Evolutionary conservation across 768 basidiomycete species (phyloP).

Genomic region (Boletus sp.): DNA sequence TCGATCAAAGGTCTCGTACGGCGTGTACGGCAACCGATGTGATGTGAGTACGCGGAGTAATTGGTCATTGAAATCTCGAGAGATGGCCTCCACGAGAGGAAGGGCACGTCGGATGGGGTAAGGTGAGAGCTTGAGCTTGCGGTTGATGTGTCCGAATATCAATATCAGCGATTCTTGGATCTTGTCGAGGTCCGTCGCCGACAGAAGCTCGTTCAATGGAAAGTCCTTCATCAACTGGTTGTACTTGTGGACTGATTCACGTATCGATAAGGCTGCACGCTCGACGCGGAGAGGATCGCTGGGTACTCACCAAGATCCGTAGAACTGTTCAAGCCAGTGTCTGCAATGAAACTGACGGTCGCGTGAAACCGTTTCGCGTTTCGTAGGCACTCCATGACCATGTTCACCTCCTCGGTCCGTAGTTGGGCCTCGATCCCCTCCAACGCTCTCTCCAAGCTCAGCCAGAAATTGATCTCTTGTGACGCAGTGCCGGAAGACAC

Average conservation of each 20-base stretch:
- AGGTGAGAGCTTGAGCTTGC: slow-evolving; percentile 92
- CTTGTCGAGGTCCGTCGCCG: slow-evolving; percentile 94
- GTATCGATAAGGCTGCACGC: not conserved
- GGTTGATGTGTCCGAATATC: slow-evolving; percentile 93
- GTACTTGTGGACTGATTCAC: slow-evolving; percentile 85
- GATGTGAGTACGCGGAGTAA: slow-evolving; percentile 88
- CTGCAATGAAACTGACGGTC: slow-evolving; percentile 96
- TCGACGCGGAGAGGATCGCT: not conserved
- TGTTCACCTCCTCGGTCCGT: slow-evolving; percentile 85
- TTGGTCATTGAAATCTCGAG: slow-evolving; percentile 95
- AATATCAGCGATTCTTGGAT: slow-evolving; percentile 84
- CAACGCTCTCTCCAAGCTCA: slow-evolving; percentile 88
- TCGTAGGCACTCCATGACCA: slow-evolving; percentile 91
- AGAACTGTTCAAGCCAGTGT: slow-evolving; percentile 94
- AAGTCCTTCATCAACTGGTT: slow-evolving; percentile 99
- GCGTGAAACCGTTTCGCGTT: slow-evolving; percentile 97
- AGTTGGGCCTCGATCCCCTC: slow-evolving; percentile 93
- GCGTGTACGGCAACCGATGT: slow-evolving; percentile 89
- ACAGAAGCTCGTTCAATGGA: slow-evolving; percentile 92
- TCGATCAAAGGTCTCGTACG: slow-evolving; percentile 92
- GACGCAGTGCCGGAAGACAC: slow-evolving; percentile 94
- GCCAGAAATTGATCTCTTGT: slow-evolving; percentile 99
- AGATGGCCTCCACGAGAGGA: slow-evolving; percentile 97
- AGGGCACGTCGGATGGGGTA: slow-evolving; percentile 96
- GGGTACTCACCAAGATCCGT: slow-evolving; percentile 70